Percentiles rank a stretch among this genome's conserved stretches.
phyloP scores from a whole-genome alignment of 2,329 filamentous ascomycete genomes.

The Clonostachys sp. region DNA sequence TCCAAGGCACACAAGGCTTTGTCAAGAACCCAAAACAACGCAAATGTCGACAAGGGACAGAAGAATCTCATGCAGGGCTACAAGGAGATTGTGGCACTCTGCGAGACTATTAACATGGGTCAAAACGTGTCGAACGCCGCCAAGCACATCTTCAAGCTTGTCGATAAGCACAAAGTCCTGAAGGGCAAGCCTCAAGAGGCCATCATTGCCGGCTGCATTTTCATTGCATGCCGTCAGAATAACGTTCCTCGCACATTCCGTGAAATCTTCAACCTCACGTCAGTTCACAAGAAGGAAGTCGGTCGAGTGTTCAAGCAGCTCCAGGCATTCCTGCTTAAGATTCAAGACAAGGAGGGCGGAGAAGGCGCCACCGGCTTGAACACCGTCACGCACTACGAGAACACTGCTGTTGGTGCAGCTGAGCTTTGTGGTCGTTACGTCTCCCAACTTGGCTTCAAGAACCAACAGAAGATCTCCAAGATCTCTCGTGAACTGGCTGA shows the following conservation, averaged over 20 bases:
- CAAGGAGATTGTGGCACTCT: conserved; percentile 83
- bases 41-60: conserved; percentile 77
- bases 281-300: conserved; percentile 95
- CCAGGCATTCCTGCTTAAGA: conserved; percentile 79
- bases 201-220: conserved; percentile 93
- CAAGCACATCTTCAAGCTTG: conserved; percentile 92
- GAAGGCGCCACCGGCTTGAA: conserved; percentile 36
- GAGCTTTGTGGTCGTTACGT: conserved; percentile 89
- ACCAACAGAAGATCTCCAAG: conserved; percentile 69
- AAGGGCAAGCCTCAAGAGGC: conserved; percentile 94
- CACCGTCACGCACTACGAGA: conserved; percentile 66
- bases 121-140: conserved; percentile 81
- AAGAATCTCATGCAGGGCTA: conserved; percentile 79
- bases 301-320: conserved; percentile 91
- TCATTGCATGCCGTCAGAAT: conserved; percentile 92
- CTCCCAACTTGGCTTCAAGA: conserved; percentile 71
- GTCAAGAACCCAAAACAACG: conserved; percentile 81
- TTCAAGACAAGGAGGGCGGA: conserved; percentile 54
- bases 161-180: conserved; percentile 88
- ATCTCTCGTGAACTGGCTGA: conserved; percentile 76
- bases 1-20: conserved; percentile 68
- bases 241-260: conserved; percentile 84
- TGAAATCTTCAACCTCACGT: conserved; percentile 90
- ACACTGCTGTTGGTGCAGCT: conserved; percentile 74
- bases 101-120: conserved; percentile 78